Evolutionary conservation across 805 yeast genomes (phyloP), one percentile per base, ranked within the genome.

Genomic region (Schwanniomyces vanrijiae): DNA sequence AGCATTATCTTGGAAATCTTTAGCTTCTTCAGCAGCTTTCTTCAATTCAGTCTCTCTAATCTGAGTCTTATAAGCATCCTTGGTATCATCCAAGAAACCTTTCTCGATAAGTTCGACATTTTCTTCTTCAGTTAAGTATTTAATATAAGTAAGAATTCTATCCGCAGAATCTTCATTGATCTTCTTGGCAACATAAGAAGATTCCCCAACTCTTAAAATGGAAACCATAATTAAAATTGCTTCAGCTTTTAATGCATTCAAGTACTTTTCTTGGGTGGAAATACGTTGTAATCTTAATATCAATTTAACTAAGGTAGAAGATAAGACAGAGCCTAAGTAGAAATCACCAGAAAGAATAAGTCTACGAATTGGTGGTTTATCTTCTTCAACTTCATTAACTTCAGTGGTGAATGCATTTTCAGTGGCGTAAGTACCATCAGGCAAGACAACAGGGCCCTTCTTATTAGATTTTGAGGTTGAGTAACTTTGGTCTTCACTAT

Each of bases 361-460:
- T 49, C 84, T 81, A 60, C 99, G 86, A 56, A 95, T 73, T 40
- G 96, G 89, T 24, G 91, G 89, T 55, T 76, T 77, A 13, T 66
- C 64, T n/a, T 76, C 71, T n/a, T 66, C 63, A 3, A 61, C 66
- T 13, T 53, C 53, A 7, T 56, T 52, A 18, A 59, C 59, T 35
- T 72, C 73, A 4, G 82, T 70, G 13, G 86, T 86, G 47, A 85
- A 69, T 0, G 96, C 94, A 52, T 83, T 82, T 69, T 94, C 99
- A 37, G 97, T 88, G 24, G 99, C 99, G 68, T 94, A 94, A 0
- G 99, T 94, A 57, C 99, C 99, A 71, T 94, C 99, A n/a, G 99
- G 96, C 54, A 94, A 77, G 49, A 94, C 85, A 49, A 86, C 84
- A 18, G 97, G 97, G 39, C 88, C 88, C 47, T 72, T 65, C 43